Evolutionary conservation across 2,329 filamentous ascomycete species (phyloP).

Genomic region (Helminthosporium solani): DNA sequence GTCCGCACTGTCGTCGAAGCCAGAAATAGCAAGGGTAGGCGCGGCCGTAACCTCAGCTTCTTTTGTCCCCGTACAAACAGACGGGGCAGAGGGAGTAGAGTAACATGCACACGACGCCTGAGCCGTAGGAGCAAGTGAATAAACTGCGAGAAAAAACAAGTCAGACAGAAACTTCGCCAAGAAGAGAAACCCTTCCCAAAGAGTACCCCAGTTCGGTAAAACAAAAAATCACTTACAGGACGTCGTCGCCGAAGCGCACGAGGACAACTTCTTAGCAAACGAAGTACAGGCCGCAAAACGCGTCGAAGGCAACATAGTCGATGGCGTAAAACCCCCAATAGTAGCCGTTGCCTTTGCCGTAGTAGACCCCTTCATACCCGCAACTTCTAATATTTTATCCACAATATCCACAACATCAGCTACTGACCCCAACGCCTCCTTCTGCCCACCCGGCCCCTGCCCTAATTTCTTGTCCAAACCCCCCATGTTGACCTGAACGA

Average conservation of each 20-base stretch:
- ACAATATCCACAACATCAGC: slow-evolving; percentile 26
- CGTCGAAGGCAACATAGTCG: background rate
- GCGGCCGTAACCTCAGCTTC: background rate
- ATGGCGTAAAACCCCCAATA: background rate
- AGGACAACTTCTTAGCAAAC: background rate
- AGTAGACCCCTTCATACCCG: background rate
- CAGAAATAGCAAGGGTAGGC: background rate
- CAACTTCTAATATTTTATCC: background rate
- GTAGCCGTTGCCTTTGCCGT: slow-evolving; percentile 3
- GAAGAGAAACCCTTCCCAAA: too few species aligned
- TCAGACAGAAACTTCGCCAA: too few species aligned
- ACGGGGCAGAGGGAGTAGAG: background rate
- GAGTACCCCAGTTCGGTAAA: too few species aligned
- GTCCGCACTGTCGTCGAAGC: background rate
- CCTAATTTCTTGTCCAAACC: too few species aligned
- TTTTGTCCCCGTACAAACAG: background rate
- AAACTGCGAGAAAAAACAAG: background rate
- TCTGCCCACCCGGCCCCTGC: too few species aligned
- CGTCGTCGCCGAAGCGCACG: background rate
- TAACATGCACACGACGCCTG: background rate
- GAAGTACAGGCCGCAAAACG: background rate
- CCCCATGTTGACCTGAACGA: too few species aligned
- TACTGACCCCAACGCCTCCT: slow-evolving; percentile 17
- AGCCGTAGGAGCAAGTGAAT: background rate
- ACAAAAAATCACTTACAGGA: background rate